Conservation (phyloP, 805 yeast genomes). For the Zygotorulaspora danielsina region DNA sequence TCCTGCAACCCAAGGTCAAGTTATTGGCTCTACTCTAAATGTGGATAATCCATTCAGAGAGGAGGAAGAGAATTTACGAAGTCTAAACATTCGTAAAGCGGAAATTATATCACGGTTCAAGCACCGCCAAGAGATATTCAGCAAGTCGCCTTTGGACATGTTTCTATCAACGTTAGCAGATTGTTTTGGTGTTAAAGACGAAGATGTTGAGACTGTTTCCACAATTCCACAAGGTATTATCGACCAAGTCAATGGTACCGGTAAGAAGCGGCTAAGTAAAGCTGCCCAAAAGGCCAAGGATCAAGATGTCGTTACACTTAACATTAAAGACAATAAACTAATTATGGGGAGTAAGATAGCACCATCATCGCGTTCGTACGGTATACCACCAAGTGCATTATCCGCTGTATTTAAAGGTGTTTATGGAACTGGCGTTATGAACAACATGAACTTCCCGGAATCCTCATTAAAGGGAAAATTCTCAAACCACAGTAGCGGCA, state of each 20-base stretch:
- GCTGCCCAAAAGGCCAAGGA: slow-evolving; percentile 33
- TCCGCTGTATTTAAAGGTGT: slow-evolving; percentile 25
- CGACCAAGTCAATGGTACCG: slow-evolving; percentile 33
- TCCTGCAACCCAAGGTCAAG: slow-evolving; percentile 9
- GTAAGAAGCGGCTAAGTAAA: slow-evolving; percentile 32
- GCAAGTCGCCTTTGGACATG: slow-evolving; percentile 31
- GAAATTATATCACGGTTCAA: slow-evolving; percentile 35
- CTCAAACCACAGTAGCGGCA: slow-evolving; percentile 8
- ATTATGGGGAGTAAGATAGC: slow-evolving; percentile 29
- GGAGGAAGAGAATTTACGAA: slow-evolving; percentile 31
- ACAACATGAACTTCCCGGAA: slow-evolving; percentile 18
- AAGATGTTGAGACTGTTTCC: slow-evolving; percentile 23
- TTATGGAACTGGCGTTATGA: slow-evolving; percentile 19
- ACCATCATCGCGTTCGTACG: slow-evolving; percentile 13
- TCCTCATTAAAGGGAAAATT: slow-evolving; percentile 5
- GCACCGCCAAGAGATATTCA: slow-evolving; percentile 34
- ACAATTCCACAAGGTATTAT: slow-evolving; percentile 26
- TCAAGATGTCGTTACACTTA: slow-evolving; percentile 28
- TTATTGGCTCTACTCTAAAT: slow-evolving; percentile 5
- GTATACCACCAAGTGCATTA: slow-evolving; percentile 22
- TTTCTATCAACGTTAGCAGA: slow-evolving; percentile 34
- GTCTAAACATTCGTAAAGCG: slow-evolving; percentile 28
- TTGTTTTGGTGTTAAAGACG: slow-evolving; percentile 31
- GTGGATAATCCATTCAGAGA: slow-evolving; percentile 29
- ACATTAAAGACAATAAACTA: slow-evolving; percentile 26